Conservation (phyloP, 75 land plant species). For the Isoetes taiwanensis region DNA sequence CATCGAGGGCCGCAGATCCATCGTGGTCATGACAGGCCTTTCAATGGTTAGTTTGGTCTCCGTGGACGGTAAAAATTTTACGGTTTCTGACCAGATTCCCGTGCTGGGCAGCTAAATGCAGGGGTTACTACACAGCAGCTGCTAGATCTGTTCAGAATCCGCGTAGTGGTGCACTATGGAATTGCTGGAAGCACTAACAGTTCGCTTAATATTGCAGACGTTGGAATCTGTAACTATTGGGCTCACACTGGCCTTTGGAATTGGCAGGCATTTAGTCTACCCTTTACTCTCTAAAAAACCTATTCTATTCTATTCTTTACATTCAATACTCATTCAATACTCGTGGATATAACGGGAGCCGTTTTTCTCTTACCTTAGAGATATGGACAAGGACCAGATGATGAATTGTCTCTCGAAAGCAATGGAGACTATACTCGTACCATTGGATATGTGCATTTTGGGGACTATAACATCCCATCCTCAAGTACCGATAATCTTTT, state of each 20-base stretch:
- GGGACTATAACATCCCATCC: slow-evolving; percentile 28
- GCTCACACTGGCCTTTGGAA: slow-evolving; percentile 65
- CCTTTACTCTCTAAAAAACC: background rate
- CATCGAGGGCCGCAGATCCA: slow-evolving; percentile 20
- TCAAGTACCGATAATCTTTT: slow-evolving; percentile 28
- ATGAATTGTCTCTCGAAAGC: slow-evolving; percentile 31
- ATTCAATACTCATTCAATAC: background rate
- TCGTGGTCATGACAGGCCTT: slow-evolving; percentile 40
- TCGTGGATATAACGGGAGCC: background rate
- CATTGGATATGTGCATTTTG: slow-evolving; percentile 32
- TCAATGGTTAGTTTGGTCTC: slow-evolving; percentile 29
- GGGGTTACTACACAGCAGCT: slow-evolving; percentile 39
- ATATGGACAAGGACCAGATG: slow-evolving; percentile 38
- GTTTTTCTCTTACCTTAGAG: slow-evolving; percentile 18
- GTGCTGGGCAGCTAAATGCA: slow-evolving; percentile 42
- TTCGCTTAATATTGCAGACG: slow-evolving; percentile 36
- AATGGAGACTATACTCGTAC: slow-evolving; percentile 45
- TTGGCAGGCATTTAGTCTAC: slow-evolving; percentile 31
- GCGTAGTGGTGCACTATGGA: slow-evolving; percentile 43
- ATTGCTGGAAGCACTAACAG: slow-evolving; percentile 52
- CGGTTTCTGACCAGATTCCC: no score
- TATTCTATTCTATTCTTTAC: background rate
- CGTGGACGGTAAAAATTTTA: no score
- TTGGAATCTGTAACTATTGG: slow-evolving; percentile 40
- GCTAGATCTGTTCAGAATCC: slow-evolving; percentile 24